A percentile compares a stretch with the other conserved stretches of the same genome.
Evolutionary conservation across 1,139 yeast species (phyloP).

Genomic region (Protomyces pachydermus): DNA sequence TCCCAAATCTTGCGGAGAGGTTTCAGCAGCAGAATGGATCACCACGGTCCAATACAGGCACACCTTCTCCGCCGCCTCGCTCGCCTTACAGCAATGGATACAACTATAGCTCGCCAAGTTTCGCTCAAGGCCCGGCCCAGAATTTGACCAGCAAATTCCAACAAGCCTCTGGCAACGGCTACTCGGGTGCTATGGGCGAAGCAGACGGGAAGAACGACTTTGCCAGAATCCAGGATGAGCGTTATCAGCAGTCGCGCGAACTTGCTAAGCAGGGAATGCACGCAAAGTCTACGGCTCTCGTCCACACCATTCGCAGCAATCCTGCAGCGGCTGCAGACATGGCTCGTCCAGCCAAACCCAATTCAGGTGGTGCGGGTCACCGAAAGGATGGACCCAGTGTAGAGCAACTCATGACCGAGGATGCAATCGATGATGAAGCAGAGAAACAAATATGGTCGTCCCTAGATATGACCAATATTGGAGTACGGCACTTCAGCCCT

Average conservation of each 20-base stretch:
- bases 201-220: constrained; percentile 8
- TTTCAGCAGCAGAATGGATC: constrained; percentile 20
- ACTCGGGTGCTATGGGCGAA: constrained; percentile 1
- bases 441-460: constrained; percentile 62
- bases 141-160: constrained; percentile 21
- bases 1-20: constrained; percentile 12
- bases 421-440: constrained; percentile 24
- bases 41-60: constrained; percentile 4
- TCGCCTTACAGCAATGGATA: constrained; percentile 22
- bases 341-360: background rate
- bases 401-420: constrained; percentile 20
- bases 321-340: constrained; percentile 1
- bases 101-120: constrained; percentile 15
- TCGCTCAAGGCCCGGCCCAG: constrained; percentile 2
- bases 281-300: constrained; percentile 6
- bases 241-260: constrained; percentile 13
- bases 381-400: constrained; percentile 24
- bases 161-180: constrained; percentile 6
- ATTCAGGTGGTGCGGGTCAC: constrained; percentile 5
- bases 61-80: constrained; percentile 24
- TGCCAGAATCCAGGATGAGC: constrained; percentile 14
- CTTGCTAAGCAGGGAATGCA: constrained; percentile 20
- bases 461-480: constrained; percentile 86
- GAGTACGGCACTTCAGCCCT: constrained; percentile 62
- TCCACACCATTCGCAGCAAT: constrained; percentile 7